These are phyloP conservation scores for Ophiostoma ulmi DNA, from an alignment of 2,329 filamentous ascomycete species.

Conservation along the genomic window DNA sequence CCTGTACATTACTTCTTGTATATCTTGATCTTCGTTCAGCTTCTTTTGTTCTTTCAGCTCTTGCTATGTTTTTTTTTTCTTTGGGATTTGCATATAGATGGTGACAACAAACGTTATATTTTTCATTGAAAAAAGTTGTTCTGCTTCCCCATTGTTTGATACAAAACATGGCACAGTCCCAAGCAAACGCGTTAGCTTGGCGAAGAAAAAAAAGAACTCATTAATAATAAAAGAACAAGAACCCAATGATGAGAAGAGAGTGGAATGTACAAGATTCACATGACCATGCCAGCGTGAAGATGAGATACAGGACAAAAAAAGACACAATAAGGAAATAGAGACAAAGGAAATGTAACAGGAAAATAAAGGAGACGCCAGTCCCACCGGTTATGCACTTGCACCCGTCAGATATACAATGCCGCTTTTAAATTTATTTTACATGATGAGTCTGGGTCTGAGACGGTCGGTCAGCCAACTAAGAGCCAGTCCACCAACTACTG, in stretches of 20 bases:
- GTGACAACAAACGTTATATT: neutral
- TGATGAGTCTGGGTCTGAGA: neutral
- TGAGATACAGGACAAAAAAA: neutral
- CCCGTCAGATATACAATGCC: neutral
- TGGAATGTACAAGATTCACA: conserved; percentile 17
- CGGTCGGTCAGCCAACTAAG: neutral
- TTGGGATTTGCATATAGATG: conserved; percentile 4
- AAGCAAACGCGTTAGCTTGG: neutral
- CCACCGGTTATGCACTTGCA: neutral
- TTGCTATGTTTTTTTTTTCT: neutral
- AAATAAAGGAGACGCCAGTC: neutral
- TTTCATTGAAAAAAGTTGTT: neutral
- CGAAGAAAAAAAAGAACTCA: conserved; percentile 5
- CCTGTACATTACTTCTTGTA: neutral
- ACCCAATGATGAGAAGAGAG: conserved; percentile 22
- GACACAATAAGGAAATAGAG: neutral
- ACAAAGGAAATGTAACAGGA: neutral
- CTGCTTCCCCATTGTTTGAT: neutral
- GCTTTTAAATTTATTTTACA: conserved; percentile 8
- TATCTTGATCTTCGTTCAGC: neutral
- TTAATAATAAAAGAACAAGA: conserved; percentile 7
- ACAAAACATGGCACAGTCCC: neutral
- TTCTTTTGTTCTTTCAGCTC: neutral
- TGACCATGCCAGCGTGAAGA: neutral
- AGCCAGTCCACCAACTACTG: neutral